Base-by-base conservation (phyloP, 805 yeast species). In the Candida pini region DNA sequence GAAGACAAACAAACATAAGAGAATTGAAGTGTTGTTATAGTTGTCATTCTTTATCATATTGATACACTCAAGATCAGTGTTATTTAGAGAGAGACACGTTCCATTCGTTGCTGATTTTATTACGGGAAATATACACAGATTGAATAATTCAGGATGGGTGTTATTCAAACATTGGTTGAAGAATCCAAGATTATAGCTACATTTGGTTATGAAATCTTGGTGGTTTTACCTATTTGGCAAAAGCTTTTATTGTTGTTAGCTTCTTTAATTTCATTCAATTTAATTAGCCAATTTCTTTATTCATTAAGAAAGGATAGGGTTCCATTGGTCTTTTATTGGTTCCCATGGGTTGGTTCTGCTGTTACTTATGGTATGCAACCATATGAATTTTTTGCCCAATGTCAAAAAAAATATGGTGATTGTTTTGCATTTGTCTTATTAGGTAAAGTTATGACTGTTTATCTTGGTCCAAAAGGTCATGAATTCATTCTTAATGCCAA, bases 291-390 rank as follows among this genome's bases (percentile, higher is more conserved):
- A 59, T 60, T 80, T 3, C 50, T 73, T 10, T 80, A 80, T 57
- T 76, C 85, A n/a, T 58, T 82, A 33, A 71, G 90, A 61, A 77
- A 66, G 37, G 95, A 87, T 61, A 69, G 95, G 36, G 95, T 78
- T 9, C 98, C 98, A 3, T 56, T 90, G 45, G 97, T 87, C 3
- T 86, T 84, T 53, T 80, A 92, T 66, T 81, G 88, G 82, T 68
- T 92, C 41, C 98, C 98, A 20, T 88, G 97, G 95, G 67, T 90
- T 29, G 98, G 98, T 30, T 81, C 92, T 24, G 94, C 97, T 26
- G 74, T 84, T 28, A 64, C 73, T 5, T 92, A 87, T 54, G 98
- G 98, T 51, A 83, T 80, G 81, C 81, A 82, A 44, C 98, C 98
- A 13, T 92, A 89, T 58, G 85, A 77, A 40, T 92, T 92, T 59